phyloP scores from a whole-genome alignment of 257 asterid species.

The Solanum sitiens region DNA sequence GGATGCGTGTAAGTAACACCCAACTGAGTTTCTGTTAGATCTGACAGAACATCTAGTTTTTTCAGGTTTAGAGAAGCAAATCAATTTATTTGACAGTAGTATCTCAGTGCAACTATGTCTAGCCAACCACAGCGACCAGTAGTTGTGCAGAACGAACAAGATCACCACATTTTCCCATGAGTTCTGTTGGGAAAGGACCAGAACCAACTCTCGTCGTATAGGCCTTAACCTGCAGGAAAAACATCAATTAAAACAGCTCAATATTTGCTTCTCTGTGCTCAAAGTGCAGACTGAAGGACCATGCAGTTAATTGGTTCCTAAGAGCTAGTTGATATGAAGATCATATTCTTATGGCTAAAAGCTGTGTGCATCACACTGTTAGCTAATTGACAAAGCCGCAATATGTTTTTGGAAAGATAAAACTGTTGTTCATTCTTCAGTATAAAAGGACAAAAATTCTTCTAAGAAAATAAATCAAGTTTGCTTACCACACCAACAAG shows the following conservation, averaged over 20 bases:
- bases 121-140: conserved; percentile 99
- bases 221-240: conserved; percentile 69
- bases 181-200: conserved; percentile 96
- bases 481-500: conserved; percentile 88
- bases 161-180: conserved; percentile 71
- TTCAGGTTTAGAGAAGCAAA: conserved; percentile 92
- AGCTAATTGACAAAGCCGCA: background rate
- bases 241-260: background rate
- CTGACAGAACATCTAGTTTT: conserved; percentile 86
- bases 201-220: conserved; percentile 97
- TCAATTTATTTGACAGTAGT: conserved; percentile 81
- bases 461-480: background rate
- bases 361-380: background rate
- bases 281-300: background rate
- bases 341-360: background rate
- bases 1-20: conserved; percentile 59
- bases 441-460: background rate
- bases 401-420: background rate
- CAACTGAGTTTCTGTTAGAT: conserved; percentile 60
- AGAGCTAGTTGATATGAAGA: background rate
- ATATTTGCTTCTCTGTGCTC: background rate
- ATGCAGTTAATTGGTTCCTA: background rate
- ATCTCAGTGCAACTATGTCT: conserved; percentile 75
- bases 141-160: conserved; percentile 82
- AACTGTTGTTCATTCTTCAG: background rate